These are phyloP conservation scores for Pythium phragmitis DNA, from an alignment of 352 stramenopile species.

Conservation along the genomic window DNA sequence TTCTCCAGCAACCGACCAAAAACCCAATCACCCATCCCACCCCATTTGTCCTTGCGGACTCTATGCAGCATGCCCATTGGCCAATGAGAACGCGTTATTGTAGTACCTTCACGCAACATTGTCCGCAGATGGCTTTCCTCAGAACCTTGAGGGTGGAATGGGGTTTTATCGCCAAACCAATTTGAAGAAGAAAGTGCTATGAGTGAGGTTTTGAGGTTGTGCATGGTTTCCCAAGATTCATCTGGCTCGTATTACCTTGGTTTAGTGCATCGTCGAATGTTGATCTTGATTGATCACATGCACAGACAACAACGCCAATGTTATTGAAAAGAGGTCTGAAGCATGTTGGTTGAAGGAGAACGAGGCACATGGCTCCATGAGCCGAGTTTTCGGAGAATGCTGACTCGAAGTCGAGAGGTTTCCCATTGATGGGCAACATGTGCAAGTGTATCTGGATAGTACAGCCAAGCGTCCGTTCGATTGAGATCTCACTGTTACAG, in stretches of 20 bases:
- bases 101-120: conserved; percentile 18
- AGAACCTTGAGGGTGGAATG: conserved; percentile 21
- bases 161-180: conserved; percentile 16
- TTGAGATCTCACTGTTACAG: too few relatives aligned
- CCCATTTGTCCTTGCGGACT: conserved; percentile 1
- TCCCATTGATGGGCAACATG: not conserved
- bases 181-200: not conserved
- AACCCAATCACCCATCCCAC: conserved; percentile 21
- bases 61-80: not conserved
- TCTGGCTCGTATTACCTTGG: not conserved
- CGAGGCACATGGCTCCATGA: conserved; percentile 17
- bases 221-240: conserved; percentile 7
- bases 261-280: not conserved
- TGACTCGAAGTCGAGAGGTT: conserved; percentile 9
- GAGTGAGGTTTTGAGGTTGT: conserved; percentile 6
- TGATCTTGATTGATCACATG: not conserved
- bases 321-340: conserved; percentile 1
- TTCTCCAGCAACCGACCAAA: conserved; percentile 24
- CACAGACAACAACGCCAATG: not conserved
- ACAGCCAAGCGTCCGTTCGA: too few relatives aligned
- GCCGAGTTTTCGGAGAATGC: not conserved
- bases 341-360: not conserved
- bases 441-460: too few relatives aligned
- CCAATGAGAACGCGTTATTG: conserved; percentile 7
- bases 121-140: conserved; percentile 1